Conservation (phyloP, 805 yeast species). For the Kuraishia piskuri region DNA sequence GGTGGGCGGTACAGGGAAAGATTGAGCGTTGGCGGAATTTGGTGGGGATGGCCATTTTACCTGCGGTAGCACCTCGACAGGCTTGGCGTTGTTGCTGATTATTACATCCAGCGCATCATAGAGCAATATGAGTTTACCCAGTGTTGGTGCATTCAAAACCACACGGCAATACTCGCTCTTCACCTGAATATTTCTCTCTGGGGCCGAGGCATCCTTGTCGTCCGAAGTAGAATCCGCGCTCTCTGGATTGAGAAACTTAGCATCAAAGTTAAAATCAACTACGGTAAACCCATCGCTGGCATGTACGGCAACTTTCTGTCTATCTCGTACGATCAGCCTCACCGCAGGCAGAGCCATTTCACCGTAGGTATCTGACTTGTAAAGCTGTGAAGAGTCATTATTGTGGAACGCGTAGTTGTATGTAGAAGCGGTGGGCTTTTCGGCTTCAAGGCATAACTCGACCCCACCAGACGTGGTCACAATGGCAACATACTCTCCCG, state of each 20-base stretch:
- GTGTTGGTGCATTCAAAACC: slow-evolving; percentile 43
- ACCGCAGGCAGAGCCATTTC: slow-evolving; percentile 32
- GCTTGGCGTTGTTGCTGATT: background rate
- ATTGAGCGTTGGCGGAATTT: background rate
- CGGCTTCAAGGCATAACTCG: slow-evolving; percentile 27
- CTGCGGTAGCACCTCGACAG: background rate
- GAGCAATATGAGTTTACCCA: background rate
- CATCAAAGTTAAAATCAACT: slow-evolving; percentile 36
- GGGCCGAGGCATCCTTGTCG: slow-evolving; percentile 22
- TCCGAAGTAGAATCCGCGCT: slow-evolving; percentile 13
- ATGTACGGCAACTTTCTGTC: slow-evolving; percentile 19
- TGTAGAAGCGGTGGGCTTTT: slow-evolving; percentile 18
- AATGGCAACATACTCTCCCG: slow-evolving; percentile 25
- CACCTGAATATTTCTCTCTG: slow-evolving; percentile 39
- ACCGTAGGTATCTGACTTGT: slow-evolving; percentile 26
- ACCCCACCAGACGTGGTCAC: slow-evolving; percentile 24
- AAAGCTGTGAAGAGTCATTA: background rate
- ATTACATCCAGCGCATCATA: background rate
- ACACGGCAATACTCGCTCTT: slow-evolving; percentile 52
- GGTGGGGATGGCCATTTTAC: background rate
- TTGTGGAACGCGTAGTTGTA: slow-evolving; percentile 17
- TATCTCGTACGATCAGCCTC: slow-evolving; percentile 21
- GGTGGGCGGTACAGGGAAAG: background rate
- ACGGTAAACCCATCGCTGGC: slow-evolving; percentile 25
- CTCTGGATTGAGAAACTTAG: slow-evolving; percentile 33